phyloP scores from a whole-genome alignment of 768 basidiomycete species.

The Tulasnella sp. region DNA sequence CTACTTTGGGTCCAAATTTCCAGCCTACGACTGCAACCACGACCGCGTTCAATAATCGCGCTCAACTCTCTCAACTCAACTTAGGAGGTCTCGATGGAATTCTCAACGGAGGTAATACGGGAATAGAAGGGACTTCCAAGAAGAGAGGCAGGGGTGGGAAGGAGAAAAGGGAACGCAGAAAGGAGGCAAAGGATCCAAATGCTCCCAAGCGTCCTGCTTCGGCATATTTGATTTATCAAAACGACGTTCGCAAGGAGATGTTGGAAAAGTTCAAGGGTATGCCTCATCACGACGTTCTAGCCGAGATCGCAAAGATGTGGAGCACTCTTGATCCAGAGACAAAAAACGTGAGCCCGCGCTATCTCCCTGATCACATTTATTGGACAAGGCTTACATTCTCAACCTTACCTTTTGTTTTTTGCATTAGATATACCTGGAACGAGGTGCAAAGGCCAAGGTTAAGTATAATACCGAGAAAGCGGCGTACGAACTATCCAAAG shows the following conservation, averaged over 20 bases:
- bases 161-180: constrained; percentile 41
- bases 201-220: constrained; percentile 89
- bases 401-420: too few species aligned
- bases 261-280: constrained; percentile 51
- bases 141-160: constrained; percentile 23
- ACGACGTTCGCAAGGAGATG: constrained; percentile 65
- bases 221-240: constrained; percentile 91
- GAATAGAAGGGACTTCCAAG: not conserved
- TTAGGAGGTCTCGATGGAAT: not conserved
- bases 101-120: not conserved
- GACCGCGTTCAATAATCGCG: not conserved
- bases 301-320: constrained; percentile 35
- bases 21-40: constrained; percentile 7
- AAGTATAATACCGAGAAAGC: too few species aligned
- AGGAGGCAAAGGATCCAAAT: constrained; percentile 73
- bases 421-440: too few species aligned
- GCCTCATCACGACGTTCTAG: constrained; percentile 58
- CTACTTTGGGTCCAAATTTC: not conserved
- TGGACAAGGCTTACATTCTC: too few species aligned
- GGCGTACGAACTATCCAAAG: too few species aligned
- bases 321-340: not conserved
- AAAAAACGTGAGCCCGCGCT: constrained; percentile 7
- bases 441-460: too few species aligned
- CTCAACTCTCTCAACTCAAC: not conserved
- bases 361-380: too few species aligned